Conservation (phyloP, 2,329 filamentous ascomycete genomes). For the Neofusicoccum parvum region DNA sequence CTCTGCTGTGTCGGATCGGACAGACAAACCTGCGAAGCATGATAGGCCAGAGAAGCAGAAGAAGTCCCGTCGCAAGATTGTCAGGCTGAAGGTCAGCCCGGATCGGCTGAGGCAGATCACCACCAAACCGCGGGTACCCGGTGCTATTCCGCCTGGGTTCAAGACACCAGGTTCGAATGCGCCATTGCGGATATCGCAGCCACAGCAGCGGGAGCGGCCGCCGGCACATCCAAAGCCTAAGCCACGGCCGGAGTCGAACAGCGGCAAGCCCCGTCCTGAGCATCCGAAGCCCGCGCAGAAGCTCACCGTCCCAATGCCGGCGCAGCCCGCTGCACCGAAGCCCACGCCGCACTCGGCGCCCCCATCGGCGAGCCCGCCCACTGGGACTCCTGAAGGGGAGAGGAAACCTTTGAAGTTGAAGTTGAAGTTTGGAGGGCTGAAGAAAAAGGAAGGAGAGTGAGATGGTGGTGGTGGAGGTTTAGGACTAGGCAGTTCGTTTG, state of each 20-base stretch:
- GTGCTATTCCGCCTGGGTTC: neutral
- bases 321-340: neutral
- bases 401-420: constrained; percentile 17
- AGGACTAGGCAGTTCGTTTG: neutral
- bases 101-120: neutral
- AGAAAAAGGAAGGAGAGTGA: constrained; percentile 9
- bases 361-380: constrained; percentile 15
- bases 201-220: neutral
- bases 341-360: neutral
- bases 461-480: neutral
- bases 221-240: neutral
- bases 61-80: constrained; percentile 8
- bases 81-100: constrained; percentile 14
- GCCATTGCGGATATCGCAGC: neutral
- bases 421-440: constrained; percentile 16
- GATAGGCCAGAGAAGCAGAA: constrained; percentile 9
- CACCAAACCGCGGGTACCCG: neutral
- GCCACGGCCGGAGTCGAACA: neutral
- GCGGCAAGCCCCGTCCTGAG: neutral
- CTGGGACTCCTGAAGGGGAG: neutral
- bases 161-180: neutral
- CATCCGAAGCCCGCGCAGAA: neutral
- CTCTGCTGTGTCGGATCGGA: neutral
- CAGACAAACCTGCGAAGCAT: constrained; percentile 1
- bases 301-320: neutral